Evolutionary conservation across 2,329 filamentous ascomycete genomes (phyloP).

Genomic region (Cordyceps cicadae): DNA sequence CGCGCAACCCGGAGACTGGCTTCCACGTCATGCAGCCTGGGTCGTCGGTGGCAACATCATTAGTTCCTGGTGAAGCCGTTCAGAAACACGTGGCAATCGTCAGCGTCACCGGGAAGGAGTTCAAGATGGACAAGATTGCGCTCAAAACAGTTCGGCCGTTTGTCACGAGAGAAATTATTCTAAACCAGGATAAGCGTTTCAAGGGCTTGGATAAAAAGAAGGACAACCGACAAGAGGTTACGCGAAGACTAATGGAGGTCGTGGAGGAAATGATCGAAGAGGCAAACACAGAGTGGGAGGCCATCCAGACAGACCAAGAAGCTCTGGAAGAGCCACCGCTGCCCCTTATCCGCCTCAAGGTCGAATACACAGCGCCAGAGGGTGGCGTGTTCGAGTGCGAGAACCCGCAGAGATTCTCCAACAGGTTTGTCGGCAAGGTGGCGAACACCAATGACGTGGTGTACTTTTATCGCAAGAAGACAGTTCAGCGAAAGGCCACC

Average conservation of each 20-base stretch:
- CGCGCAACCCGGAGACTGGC: slow-evolving; percentile 72
- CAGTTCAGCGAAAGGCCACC: slow-evolving; percentile 31
- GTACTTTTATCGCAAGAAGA: slow-evolving; percentile 85
- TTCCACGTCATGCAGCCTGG: slow-evolving; percentile 98
- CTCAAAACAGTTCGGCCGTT: slow-evolving; percentile 88
- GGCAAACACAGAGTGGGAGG: slow-evolving; percentile 72
- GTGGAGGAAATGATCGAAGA: slow-evolving; percentile 84
- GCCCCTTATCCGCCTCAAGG: slow-evolving; percentile 79
- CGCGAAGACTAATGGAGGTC: slow-evolving; percentile 63
- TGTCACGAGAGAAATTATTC: slow-evolving; percentile 71
- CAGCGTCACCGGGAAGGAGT: slow-evolving; percentile 73
- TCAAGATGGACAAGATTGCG: slow-evolving; percentile 70
- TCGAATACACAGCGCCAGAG: slow-evolving; percentile 80
- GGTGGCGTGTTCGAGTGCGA: slow-evolving; percentile 83
- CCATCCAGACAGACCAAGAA: slow-evolving; percentile 60
- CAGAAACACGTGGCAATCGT: slow-evolving; percentile 85
- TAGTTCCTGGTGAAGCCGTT: slow-evolving; percentile 82
- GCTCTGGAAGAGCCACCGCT: slow-evolving; percentile 57
- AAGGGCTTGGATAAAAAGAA: slow-evolving; percentile 70
- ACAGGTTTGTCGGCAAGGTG: slow-evolving; percentile 80
- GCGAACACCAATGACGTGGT: slow-evolving; percentile 93
- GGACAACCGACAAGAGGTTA: slow-evolving; percentile 76
- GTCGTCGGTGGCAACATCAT: slow-evolving; percentile 88
- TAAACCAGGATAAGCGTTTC: slow-evolving; percentile 68
- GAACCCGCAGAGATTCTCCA: slow-evolving; percentile 93